phyloP scores from a whole-genome alignment of 768 basidiomycete species.

The Suillus discolor region DNA sequence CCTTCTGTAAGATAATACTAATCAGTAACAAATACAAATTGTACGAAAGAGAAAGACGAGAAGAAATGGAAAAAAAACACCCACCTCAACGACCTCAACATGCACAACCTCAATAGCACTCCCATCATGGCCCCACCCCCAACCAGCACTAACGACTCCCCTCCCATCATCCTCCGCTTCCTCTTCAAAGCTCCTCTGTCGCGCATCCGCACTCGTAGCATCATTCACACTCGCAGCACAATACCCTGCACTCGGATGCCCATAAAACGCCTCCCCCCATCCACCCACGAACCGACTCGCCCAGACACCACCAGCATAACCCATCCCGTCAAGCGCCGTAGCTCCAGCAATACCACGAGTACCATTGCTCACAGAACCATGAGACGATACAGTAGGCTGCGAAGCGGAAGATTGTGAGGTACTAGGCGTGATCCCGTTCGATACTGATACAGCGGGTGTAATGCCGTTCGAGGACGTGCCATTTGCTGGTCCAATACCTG shows the following conservation, averaged over 20 bases:
- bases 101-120: constrained; percentile 72
- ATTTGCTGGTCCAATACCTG: constrained; percentile 21
- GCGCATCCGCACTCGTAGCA: constrained; percentile 16
- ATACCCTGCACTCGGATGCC: constrained; percentile 32
- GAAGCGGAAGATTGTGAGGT: constrained; percentile 23
- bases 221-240: constrained; percentile 16
- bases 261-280: constrained; percentile 38
- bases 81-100: constrained; percentile 65
- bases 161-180: constrained; percentile 59
- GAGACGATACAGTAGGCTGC: constrained; percentile 25
- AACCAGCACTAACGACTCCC: constrained; percentile 63
- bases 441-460: constrained; percentile 12
- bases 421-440: constrained; percentile 22
- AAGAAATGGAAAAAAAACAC: constrained; percentile 23
- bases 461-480: constrained; percentile 24
- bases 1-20: constrained; percentile 40
- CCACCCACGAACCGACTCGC: constrained; percentile 46
- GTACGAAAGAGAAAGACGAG: not conserved
- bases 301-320: constrained; percentile 34
- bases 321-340: constrained; percentile 22
- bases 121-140: constrained; percentile 82
- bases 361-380: constrained; percentile 9
- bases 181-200: constrained; percentile 33
- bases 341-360: constrained; percentile 32
- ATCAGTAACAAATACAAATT: constrained; percentile 11